Conservation (phyloP, 83 land plant genomes). For the Picea mariana region DNA sequence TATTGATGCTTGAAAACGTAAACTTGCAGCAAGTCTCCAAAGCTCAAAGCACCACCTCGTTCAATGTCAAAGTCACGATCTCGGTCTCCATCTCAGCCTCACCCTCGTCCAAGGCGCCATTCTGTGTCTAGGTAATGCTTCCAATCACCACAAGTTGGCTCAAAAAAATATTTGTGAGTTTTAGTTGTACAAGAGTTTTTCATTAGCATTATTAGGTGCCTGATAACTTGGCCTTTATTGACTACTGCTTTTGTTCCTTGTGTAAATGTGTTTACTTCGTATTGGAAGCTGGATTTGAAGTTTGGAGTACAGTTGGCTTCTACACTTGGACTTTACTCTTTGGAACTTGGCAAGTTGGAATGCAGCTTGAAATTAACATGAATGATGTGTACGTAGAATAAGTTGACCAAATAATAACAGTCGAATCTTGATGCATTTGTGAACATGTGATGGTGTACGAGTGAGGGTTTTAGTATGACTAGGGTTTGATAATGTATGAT, state of each 20-base stretch:
- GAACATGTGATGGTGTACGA: not conserved
- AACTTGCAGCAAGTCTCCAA: constrained; percentile 60
- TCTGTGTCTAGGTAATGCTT: constrained; percentile 18
- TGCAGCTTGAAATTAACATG: constrained; percentile 14
- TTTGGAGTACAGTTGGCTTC: constrained; percentile 19
- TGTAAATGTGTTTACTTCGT: constrained; percentile 19
- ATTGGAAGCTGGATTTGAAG: constrained; percentile 20
- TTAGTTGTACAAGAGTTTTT: not conserved
- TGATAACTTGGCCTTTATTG: constrained; percentile 9
- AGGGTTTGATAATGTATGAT: not conserved
- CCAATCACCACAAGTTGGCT: not conserved
- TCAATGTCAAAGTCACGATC: constrained; percentile 38
- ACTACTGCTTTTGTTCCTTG: constrained; percentile 8
- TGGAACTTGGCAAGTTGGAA: constrained; percentile 22
- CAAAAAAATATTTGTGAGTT: not conserved
- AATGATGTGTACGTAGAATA: constrained; percentile 19
- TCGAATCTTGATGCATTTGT: not conserved
- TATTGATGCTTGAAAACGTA: not conserved
- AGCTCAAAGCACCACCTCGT: constrained; percentile 31
- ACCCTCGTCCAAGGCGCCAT: constrained; percentile 34
- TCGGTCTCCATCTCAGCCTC: constrained; percentile 34
- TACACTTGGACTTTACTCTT: constrained; percentile 17
- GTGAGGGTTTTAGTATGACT: not conserved
- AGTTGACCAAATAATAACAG: not conserved
- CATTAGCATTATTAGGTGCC: constrained; percentile 8